These are phyloP conservation scores for Fusarium protoensiforme DNA, from an alignment of 2,329 filamentous ascomycete genomes.

Conservation along the genomic window DNA sequence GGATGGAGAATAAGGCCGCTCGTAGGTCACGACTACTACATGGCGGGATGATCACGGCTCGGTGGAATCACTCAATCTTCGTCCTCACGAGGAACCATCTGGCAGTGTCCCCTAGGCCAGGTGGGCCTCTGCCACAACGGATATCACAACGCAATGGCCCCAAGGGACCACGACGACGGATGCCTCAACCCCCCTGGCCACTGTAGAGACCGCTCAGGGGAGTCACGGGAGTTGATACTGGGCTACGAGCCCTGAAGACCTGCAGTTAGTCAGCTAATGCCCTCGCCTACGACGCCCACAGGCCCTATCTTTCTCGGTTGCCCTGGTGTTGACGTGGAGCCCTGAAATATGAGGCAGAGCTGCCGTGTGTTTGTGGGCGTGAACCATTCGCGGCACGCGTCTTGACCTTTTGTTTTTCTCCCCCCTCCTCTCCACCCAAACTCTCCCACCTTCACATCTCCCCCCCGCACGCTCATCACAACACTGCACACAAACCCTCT, in stretches of 20 bases:
- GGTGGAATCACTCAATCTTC: neutral
- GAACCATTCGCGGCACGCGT: neutral
- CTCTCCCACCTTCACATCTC: neutral
- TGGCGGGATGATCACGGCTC: neutral
- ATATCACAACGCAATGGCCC: neutral
- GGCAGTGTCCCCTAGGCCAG: neutral
- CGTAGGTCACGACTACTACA: neutral
- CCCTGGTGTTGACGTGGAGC: neutral
- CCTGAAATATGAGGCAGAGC: neutral
- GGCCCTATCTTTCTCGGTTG: neutral
- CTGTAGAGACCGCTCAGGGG: neutral
- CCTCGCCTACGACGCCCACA: neutral
- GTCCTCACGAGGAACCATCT: neutral
- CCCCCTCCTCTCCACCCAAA: neutral
- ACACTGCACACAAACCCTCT: neutral
- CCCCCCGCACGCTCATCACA: neutral
- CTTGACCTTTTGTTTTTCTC: neutral
- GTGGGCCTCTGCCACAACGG: neutral
- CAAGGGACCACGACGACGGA: neutral
- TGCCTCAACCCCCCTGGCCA: neutral
- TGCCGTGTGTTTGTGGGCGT: neutral
- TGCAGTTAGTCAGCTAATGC: neutral
- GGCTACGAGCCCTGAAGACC: neutral
- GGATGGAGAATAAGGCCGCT: too few relatives aligned
- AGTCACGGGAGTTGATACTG: neutral